A percentile compares a stretch with the other conserved stretches of the same genome.
phyloP scores from a whole-genome alignment of 306 rosid species.

The Cotoneaster glaucophyllus region DNA sequence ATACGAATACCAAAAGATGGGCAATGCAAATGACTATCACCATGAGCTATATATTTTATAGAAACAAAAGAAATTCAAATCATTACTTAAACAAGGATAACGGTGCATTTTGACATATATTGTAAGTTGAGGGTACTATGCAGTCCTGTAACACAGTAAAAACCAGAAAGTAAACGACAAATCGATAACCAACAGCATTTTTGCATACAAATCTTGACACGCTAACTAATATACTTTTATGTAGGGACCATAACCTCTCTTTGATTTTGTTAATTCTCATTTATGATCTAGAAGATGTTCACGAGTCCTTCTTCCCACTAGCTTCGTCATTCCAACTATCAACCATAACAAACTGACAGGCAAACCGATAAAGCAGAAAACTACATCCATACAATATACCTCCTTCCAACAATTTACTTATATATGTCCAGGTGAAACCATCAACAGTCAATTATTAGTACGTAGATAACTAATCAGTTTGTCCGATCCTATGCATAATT shows the following conservation, averaged over 20 bases:
- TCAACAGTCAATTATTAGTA: background rate
- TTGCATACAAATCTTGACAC: background rate
- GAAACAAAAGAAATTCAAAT: background rate
- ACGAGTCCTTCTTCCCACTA: background rate
- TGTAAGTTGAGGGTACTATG: background rate
- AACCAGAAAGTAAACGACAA: background rate
- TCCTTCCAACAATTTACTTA: background rate
- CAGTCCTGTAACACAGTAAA: background rate
- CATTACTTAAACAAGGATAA: background rate
- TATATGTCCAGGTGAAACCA: background rate
- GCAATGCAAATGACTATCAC: background rate
- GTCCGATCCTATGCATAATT: background rate
- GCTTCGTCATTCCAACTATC: background rate
- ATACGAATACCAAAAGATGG: background rate
- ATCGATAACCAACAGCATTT: background rate
- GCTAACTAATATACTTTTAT: background rate
- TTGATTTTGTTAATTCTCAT: background rate
- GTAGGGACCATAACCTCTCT: background rate
- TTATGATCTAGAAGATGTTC: background rate
- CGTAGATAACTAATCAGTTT: background rate
- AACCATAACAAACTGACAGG: background rate
- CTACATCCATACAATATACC: background rate
- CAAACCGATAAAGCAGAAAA: background rate
- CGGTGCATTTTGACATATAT: background rate
- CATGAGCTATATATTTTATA: background rate